A percentile compares a stretch with the other conserved stretches of the same genome.
These are phyloP conservation scores for Pulveroboletus ravenelii DNA, from an alignment of 768 basidiomycete genomes.

Conservation along the genomic window DNA sequence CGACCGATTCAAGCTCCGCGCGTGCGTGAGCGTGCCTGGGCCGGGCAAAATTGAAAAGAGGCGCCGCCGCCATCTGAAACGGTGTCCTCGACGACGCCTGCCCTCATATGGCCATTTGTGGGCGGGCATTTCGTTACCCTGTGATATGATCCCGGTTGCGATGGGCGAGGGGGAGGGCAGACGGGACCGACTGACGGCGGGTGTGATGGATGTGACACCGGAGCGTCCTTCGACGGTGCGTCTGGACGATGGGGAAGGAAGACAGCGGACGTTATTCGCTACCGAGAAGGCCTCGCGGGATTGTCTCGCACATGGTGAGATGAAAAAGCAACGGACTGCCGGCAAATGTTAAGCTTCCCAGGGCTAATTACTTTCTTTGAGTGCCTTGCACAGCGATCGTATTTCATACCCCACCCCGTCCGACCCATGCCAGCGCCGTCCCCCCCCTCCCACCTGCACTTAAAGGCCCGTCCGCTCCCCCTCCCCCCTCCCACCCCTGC, in stretches of 20 bases:
- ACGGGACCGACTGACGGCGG: slow-evolving; percentile 14
- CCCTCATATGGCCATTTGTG: slow-evolving; percentile 24
- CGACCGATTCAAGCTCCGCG: slow-evolving; percentile 23
- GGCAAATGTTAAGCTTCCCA: slow-evolving; percentile 35
- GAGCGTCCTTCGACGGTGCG: slow-evolving; percentile 20
- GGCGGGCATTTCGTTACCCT: too few species aligned
- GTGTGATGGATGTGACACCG: slow-evolving; percentile 7
- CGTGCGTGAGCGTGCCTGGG: slow-evolving; percentile 23
- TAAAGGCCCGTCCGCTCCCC: slow-evolving; percentile 25
- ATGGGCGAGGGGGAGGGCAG: too few species aligned
- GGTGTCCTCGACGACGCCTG: slow-evolving; percentile 21
- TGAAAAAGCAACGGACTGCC: slow-evolving; percentile 27
- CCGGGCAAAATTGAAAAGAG: slow-evolving; percentile 21
- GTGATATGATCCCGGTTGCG: too few species aligned
- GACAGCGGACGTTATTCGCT: slow-evolving; percentile 33
- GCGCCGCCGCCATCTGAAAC: slow-evolving; percentile 24
- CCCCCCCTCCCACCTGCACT: too few species aligned
- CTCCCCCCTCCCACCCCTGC: slow-evolving; percentile 3
- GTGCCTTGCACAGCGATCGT: slow-evolving; percentile 35
- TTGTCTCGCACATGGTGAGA: slow-evolving; percentile 27
- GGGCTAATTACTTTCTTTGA: slow-evolving; percentile 27
- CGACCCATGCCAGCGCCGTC: too few species aligned
- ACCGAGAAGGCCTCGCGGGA: slow-evolving; percentile 32
- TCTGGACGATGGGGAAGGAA: neutral
- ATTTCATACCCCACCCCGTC: slow-evolving; percentile 23